Evolutionary conservation across 768 basidiomycete genomes (phyloP), one percentile per base, ranked within the genome.

Genomic region (Gymnopilus junonius): DNA sequence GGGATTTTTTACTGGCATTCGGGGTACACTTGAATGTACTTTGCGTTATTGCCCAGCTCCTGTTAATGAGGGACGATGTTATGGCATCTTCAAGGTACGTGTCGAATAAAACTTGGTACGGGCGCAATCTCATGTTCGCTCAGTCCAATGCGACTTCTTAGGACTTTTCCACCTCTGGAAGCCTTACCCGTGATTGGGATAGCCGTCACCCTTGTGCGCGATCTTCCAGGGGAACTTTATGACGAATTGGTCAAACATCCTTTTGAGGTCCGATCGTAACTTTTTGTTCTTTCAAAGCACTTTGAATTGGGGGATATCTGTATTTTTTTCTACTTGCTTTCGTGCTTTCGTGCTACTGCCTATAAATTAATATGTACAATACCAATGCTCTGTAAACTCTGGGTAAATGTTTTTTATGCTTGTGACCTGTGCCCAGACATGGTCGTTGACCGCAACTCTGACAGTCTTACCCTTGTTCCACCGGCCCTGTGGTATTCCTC

Each of bases 1-100:
- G 97, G 97, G 97, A 99, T 75, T 99, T 99, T 73, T 83, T 99
- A 8, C 83, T 99, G 27, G 94, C 97, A 3, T 99, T 96, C 71
- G 97, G 97, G 14, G 93, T 96, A 23, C 97, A 99, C 71, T 82
- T 99, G 20, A 99, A 99, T 70, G 91, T 99, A 11, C 82, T 99
- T 15, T 98, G 96, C 71, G 95, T 99, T 3, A 98, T 99, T 63
- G 97, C 97, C 7, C 97, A 99, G 70, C 78, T 99, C 4, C 74
- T 96, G 3, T 84, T 97, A 11, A 97, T 98, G 77, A 83, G 95
- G 62, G 91, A 93, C 46, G 93, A 95, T 48, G 86, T 99, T 50
- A 94, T 99, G 89, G 82, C 78, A 54, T 94, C 91, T 1, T 81
- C 89, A 2, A 95, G 94, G 97, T 96, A 60, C 42, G 85, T 55